Conservation (phyloP, 805 yeast genomes). For the Zygotorulaspora florentina region DNA sequence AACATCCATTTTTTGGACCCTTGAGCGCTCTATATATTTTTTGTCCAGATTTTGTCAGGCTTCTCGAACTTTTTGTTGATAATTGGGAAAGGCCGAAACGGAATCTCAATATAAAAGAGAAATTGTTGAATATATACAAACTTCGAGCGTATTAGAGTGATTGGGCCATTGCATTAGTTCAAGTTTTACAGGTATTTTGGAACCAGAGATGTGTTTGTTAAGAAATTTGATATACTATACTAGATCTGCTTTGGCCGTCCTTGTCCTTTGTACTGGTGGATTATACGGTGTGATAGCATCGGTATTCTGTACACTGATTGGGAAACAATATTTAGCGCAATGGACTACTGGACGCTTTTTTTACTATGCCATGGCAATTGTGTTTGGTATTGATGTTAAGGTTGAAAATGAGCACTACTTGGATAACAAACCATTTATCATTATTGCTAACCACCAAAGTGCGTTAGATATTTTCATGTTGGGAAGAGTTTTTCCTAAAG, state of each 20-base stretch:
- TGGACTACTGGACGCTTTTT: slow-evolving; percentile 86
- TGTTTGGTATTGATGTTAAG: slow-evolving; percentile 67
- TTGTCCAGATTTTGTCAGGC: background rate
- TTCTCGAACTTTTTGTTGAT: slow-evolving; percentile 6
- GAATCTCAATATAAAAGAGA: slow-evolving; percentile 1
- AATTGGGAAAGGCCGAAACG: background rate
- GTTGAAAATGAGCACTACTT: slow-evolving; percentile 63
- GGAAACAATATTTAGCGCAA: slow-evolving; percentile 78
- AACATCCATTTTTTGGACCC: slow-evolving; percentile 26
- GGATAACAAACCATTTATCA: slow-evolving; percentile 64
- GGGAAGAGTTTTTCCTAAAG: slow-evolving; percentile 81
- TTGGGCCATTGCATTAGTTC: too few relatives aligned
- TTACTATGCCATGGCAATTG: slow-evolving; percentile 52
- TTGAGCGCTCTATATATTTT: background rate
- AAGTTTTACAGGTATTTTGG: background rate
- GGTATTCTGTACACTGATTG: slow-evolving; percentile 55
- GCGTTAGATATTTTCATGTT: slow-evolving; percentile 78
- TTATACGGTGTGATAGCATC: slow-evolving; percentile 78
- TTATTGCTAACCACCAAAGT: slow-evolving; percentile 87
- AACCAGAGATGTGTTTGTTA: slow-evolving; percentile 4
- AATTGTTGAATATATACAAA: background rate
- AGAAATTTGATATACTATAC: slow-evolving; percentile 47
- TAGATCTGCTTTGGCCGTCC: slow-evolving; percentile 52
- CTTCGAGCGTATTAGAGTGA: background rate
- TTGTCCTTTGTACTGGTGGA: slow-evolving; percentile 56